Evolutionary conservation across 1,139 yeast genomes (phyloP), one percentile per base, ranked within the genome.

Genomic region (Pichia sp.): DNA sequence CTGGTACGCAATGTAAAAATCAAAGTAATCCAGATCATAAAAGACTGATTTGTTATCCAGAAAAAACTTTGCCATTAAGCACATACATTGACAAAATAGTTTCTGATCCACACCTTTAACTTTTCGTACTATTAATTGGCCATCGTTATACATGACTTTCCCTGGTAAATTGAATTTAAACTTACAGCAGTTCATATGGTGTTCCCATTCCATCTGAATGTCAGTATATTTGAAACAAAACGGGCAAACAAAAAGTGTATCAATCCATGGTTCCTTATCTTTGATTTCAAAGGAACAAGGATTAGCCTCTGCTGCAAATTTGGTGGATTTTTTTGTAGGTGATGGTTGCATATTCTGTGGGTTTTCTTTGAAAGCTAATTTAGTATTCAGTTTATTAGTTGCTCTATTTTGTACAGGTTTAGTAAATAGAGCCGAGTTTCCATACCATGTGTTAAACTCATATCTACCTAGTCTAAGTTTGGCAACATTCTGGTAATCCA

Each of bases 1-100:
- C 41, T 85, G 86, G 65, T 83, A 92, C 47, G 84, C 74, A 20
- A 90, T 77, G 68, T 84, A 93, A 67, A 90, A 90, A 58, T 89
- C 92, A 69, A 87, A 93, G 53, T 80, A 79, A 46, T 87, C 92
- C 8, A 90, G 81, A 49, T 85, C 80, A 69, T 87, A 93, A 67
- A 84, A 90, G 36, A 92, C 86, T 0, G 96, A 87, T 69, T 93
- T 93, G 68, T 89, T 91, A 61, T 91, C 97, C n/a, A 93, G 77
- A 64, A 89, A 93, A 45, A 93, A 76, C 69, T 91, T 90, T 0
- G 96, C 95, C 70, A 92, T 87, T 6, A 93, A 73, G 55, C 95
- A 85, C 60, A 93, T 71, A 62, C 89, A 85, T 65, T 92, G 98
- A 60, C 96, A 83, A 61, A 85, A 90, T 31, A 90, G 68, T 54